Conservation (phyloP, 371 early-diverging fungal species). For the Apophysomyces sp. region DNA sequence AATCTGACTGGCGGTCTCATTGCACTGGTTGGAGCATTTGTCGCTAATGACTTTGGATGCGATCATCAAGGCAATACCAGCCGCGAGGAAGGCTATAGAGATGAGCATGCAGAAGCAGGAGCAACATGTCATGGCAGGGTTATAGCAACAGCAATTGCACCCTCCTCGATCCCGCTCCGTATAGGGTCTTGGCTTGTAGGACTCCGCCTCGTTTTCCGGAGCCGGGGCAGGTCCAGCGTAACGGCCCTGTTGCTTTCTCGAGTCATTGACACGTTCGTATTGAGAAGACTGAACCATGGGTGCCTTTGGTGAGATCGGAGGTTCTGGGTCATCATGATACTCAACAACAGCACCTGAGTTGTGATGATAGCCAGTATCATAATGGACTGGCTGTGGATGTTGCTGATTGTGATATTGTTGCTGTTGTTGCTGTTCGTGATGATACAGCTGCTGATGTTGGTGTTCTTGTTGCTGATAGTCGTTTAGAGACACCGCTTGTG, state of each 20-base stretch:
- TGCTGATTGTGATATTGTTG: neutral
- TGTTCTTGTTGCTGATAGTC: slow-evolving; percentile 15
- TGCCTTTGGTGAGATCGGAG: slow-evolving; percentile 6
- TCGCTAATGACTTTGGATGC: slow-evolving; percentile 18
- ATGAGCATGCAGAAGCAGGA: slow-evolving; percentile 25
- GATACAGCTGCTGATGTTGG: slow-evolving; percentile 1
- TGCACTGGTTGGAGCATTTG: slow-evolving; percentile 19
- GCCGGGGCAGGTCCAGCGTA: slow-evolving; percentile 3
- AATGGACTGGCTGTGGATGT: slow-evolving; percentile 8
- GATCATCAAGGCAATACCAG: slow-evolving; percentile 28
- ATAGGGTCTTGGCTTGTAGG: slow-evolving; percentile 15
- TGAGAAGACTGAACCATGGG: slow-evolving; percentile 16
- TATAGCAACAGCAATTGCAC: slow-evolving; percentile 23
- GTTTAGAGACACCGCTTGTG: slow-evolving; percentile 12
- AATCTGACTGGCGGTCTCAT: neutral
- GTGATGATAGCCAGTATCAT: neutral
- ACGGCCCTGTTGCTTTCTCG: neutral
- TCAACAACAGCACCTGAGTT: neutral
- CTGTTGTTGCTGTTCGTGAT: neutral
- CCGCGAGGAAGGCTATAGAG: slow-evolving; percentile 21
- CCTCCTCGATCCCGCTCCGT: slow-evolving; percentile 8
- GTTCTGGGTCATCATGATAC: slow-evolving; percentile 19
- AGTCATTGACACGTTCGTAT: neutral
- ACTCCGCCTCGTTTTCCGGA: slow-evolving; percentile 21
- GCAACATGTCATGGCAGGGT: slow-evolving; percentile 28